These are phyloP conservation scores for Phytophthora cactorum DNA, from an alignment of 352 stramenopile species.

Conservation along the genomic window DNA sequence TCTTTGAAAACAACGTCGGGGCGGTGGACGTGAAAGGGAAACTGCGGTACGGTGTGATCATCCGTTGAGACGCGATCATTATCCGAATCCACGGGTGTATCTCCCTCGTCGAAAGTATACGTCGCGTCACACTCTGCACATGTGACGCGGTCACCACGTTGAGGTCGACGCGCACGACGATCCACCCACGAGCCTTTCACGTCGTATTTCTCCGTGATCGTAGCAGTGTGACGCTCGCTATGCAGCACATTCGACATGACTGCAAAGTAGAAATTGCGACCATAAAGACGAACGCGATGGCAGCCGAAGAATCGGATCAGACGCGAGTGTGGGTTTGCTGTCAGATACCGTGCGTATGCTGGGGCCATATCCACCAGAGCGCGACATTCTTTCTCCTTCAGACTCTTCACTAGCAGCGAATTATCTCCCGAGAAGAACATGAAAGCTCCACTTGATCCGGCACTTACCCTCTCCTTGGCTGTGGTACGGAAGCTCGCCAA, in stretches of 20 bases:
- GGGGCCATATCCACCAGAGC: conserved; percentile 79
- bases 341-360: conserved; percentile 69
- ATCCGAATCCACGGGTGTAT: conserved; percentile 19
- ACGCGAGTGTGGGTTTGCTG: conserved; percentile 60
- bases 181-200: conserved; percentile 82
- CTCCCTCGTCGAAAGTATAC: conserved; percentile 47
- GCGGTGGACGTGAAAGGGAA: conserved; percentile 56
- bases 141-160: conserved; percentile 60
- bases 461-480: conserved; percentile 78
- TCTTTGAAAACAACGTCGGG: conserved; percentile 79
- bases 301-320: conserved; percentile 90
- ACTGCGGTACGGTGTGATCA: conserved; percentile 24
- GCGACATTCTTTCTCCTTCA: conserved; percentile 77
- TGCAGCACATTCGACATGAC: conserved; percentile 86
- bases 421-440: conserved; percentile 87
- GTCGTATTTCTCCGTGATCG: conserved; percentile 78
- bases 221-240: conserved; percentile 56
- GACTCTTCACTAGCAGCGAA: conserved; percentile 81
- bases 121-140: conserved; percentile 71
- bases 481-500: conserved; percentile 75
- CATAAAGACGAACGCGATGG: conserved; percentile 81
- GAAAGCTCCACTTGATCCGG: conserved; percentile 80
- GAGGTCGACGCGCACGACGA: conserved; percentile 52
- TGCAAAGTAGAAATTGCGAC: conserved; percentile 82
- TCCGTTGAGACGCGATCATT: conserved; percentile 12